Base-by-base conservation (phyloP, 257 asterid species). In the Przewalskia tangutica region DNA sequence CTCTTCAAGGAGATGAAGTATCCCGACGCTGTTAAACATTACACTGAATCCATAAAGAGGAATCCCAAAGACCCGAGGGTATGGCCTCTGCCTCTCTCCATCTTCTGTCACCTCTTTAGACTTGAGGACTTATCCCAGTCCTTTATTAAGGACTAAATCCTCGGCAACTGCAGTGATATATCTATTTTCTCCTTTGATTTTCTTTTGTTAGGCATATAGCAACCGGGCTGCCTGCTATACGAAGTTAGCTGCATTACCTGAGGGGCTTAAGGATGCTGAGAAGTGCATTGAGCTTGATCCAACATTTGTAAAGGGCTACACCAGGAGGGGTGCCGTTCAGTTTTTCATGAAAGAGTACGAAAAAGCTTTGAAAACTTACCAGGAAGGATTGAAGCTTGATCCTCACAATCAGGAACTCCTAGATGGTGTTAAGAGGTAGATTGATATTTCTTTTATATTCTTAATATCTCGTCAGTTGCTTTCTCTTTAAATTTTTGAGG, bases 11-110 rank as follows among this genome's bases (percentile, higher is more conserved):
- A 95, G 71, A 95, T 91, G 84, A 92, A 92, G 87, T 95, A 90
- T 81, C 99, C 99, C 2, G 99, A 95, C 67, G 98, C 98, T 14
- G 44, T 95, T 84, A 92, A 81, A 89, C 95, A 91, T 88, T 95
- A 95, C 79, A 88, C 91, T 0, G 99, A 95, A 86, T 87, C 98
- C 0, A 64, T 95, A 3, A 95, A 77, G 88, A 91, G 99, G 89
- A 94, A 95, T 62, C 98, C 99, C 0, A 89, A 85, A 12, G 97
- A 95, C 82, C 90, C 90, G 0, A 95, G 89, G 94, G 99, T 92
- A 84, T 27, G 32, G 32, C 32, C 32, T 27, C 32, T 27, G 32
- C 32, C 32, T 27, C 32, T 27, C 32, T 27, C 32, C 32, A 27
- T 27, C 32, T 27, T 27, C 32, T 27, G 32, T 27, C 32, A 27